These are phyloP conservation scores for Lentinus brumalis DNA, from an alignment of 768 basidiomycete species.

Conservation along the genomic window DNA sequence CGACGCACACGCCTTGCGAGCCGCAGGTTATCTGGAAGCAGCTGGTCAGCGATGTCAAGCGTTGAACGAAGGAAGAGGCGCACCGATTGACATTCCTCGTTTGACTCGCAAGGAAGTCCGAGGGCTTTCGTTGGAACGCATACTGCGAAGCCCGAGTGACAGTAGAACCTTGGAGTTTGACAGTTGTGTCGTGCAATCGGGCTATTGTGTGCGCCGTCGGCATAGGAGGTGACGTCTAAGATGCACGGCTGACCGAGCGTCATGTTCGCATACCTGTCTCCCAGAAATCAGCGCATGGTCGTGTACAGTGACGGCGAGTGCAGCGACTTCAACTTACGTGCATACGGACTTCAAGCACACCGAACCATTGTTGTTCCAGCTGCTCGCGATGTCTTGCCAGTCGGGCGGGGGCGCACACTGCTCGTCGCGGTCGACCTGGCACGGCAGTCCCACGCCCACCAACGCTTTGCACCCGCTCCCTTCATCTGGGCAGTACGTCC, in stretches of 20 bases:
- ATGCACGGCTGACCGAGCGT: conserved; percentile 54
- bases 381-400: conserved; percentile 42
- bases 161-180: conserved; percentile 52
- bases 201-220: conserved; percentile 46
- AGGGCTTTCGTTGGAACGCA: conserved; percentile 49
- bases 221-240: conserved; percentile 54
- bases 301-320: not conserved
- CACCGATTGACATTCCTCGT: conserved; percentile 56
- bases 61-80: conserved; percentile 11
- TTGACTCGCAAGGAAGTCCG: conserved; percentile 46
- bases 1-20: conserved; percentile 28
- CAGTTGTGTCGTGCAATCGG: conserved; percentile 64
- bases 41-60: not conserved
- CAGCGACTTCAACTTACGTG: conserved; percentile 43
- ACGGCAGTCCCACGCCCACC: conserved; percentile 44
- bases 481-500: conserved; percentile 69
- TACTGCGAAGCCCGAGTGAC: conserved; percentile 44
- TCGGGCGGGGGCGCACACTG: conserved; percentile 47
- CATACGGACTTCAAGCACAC: conserved; percentile 61
- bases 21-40: conserved; percentile 35
- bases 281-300: not conserved
- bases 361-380: conserved; percentile 51
- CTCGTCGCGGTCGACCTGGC: conserved; percentile 66
- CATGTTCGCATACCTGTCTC: conserved; percentile 54
- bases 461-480: conserved; percentile 54